Conservation (phyloP, 148 eudicot species). For the Persicaria tinctoria region DNA sequence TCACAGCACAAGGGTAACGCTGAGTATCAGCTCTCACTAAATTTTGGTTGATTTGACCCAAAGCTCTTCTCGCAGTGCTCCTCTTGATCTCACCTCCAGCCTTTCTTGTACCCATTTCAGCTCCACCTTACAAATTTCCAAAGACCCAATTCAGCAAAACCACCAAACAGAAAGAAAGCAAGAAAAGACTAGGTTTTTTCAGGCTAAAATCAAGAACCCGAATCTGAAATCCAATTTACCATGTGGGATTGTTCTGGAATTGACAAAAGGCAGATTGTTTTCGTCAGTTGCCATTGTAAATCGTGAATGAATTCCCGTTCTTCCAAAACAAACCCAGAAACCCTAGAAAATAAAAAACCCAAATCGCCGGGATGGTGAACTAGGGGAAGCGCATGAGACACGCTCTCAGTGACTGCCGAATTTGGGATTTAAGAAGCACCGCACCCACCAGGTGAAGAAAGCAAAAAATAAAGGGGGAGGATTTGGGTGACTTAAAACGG, state of each 20-base stretch:
- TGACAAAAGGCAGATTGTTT: conserved; percentile 9
- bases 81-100: conserved; percentile 4
- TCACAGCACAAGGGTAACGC: conserved; percentile 4
- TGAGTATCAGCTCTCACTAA: conserved; percentile 5
- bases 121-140: conserved; percentile 3
- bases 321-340: neutral
- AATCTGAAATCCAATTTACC: neutral
- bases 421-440: conserved; percentile 7
- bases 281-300: conserved; percentile 6
- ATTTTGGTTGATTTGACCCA: conserved; percentile 9
- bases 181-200: neutral
- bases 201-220: neutral
- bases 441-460: neutral
- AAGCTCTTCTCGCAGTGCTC: neutral
- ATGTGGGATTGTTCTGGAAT: neutral
- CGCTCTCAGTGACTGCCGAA: neutral
- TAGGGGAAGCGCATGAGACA: neutral
- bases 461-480: conserved; percentile 5
- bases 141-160: conserved; percentile 10
- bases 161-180: neutral
- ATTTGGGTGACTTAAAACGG: conserved; percentile 6
- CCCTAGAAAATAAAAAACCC: neutral
- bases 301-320: neutral
- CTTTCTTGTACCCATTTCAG: conserved; percentile 7
- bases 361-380: neutral